Evolutionary conservation across 2,329 filamentous ascomycete species (phyloP).

Genomic region (Trichoderma endophyticum): DNA sequence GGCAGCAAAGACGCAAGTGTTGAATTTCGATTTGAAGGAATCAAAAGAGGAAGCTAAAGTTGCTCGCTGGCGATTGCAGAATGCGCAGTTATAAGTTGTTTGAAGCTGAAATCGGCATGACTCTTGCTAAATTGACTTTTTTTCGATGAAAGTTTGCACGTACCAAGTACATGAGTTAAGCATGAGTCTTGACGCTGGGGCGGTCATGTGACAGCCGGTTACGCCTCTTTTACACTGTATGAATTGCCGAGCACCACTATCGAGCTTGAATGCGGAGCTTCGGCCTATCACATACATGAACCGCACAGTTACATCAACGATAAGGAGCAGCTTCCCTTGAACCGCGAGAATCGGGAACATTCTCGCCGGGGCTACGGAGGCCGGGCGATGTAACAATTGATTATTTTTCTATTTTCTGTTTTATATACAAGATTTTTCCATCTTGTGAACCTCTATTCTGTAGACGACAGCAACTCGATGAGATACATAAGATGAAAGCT

Average conservation of each 20-base stretch:
- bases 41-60: neutral
- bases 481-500: neutral
- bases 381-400: neutral
- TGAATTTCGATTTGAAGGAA: neutral
- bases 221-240: conserved; percentile 7
- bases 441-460: neutral
- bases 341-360: neutral
- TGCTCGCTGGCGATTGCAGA: neutral
- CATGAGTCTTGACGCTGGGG: neutral
- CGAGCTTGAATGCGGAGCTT: neutral
- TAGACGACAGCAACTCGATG: neutral
- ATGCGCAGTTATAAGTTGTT: neutral
- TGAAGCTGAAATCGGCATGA: neutral
- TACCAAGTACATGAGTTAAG: neutral
- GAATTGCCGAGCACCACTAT: conserved; percentile 8
- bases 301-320: neutral
- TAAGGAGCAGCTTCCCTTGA: neutral
- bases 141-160: conserved; percentile 1
- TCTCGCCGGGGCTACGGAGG: neutral
- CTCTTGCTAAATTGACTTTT: neutral
- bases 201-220: neutral
- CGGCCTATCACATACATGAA: neutral
- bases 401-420: neutral
- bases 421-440: neutral
- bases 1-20: neutral